phyloP scores from a whole-genome alignment of 2,329 filamentous ascomycete genomes.

The Blastomyces emzantsi region DNA sequence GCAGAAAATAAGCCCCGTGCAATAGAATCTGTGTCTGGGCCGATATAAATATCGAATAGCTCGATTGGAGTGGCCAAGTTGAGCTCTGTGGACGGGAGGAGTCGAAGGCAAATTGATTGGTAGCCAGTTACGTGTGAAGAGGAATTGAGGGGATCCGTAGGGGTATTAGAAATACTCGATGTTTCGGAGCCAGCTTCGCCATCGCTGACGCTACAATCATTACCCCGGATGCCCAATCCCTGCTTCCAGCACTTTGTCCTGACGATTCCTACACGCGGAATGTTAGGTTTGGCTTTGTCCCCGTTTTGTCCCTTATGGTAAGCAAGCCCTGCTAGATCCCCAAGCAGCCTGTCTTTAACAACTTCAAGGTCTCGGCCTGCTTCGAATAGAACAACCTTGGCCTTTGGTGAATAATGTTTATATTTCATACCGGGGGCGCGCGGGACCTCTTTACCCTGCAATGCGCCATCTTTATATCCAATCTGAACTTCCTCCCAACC shows the following conservation, averaged over 20 bases:
- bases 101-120: not conserved
- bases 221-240: conserved; percentile 7
- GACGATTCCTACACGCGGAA: conserved; percentile 22
- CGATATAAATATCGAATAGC: conserved; percentile 63
- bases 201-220: not conserved
- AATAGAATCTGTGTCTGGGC: conserved; percentile 60
- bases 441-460: conserved; percentile 57
- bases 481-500: conserved; percentile 75
- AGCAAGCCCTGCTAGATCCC: conserved; percentile 29
- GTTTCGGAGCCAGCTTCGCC: not conserved
- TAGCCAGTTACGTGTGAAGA: not conserved
- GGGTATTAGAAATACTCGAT: conserved; percentile 1
- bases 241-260: conserved; percentile 27
- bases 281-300: not conserved
- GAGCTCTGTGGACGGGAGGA: not conserved
- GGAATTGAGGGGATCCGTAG: not conserved
- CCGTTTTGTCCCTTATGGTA: conserved; percentile 22
- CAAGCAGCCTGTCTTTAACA: conserved; percentile 26
- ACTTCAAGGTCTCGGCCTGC: conserved; percentile 31
- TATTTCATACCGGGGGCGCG: conserved; percentile 98
- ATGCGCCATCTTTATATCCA: conserved; percentile 68
- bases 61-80: conserved; percentile 20
- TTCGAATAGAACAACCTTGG: conserved; percentile 76
- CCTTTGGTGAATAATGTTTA: conserved; percentile 90
- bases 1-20: conserved; percentile 83